Conservation (phyloP, 768 basidiomycete species). For the Dentipellis sp. region DNA sequence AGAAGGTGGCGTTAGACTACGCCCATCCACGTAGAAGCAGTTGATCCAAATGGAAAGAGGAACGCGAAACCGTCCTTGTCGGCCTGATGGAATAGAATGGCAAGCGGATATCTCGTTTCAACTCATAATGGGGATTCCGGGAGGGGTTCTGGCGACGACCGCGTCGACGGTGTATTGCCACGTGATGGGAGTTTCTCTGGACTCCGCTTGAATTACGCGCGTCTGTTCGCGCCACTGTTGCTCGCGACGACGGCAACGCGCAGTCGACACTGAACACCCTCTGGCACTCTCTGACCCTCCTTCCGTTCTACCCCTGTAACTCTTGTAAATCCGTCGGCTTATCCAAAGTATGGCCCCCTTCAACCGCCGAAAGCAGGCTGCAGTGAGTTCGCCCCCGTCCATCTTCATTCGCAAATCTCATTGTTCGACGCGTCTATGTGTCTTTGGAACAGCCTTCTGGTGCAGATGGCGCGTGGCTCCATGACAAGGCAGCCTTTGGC, state of each 20-base stretch:
- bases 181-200: not conserved
- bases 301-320: not conserved
- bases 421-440: not conserved
- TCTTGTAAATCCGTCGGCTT: not conserved
- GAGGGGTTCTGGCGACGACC: too few relatives aligned
- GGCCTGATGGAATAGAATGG: too few relatives aligned
- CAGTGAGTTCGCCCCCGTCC: not conserved
- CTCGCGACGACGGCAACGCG: not conserved
- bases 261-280: not conserved
- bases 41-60: too few relatives aligned
- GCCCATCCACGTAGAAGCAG: too few relatives aligned
- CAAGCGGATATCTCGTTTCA: too few relatives aligned
- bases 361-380: not conserved
- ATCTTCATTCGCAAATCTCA: not conserved
- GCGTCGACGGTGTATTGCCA: not conserved
- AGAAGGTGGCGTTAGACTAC: too few relatives aligned
- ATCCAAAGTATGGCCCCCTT: not conserved
- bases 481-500: not conserved
- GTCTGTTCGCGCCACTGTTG: not conserved
- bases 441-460: not conserved
- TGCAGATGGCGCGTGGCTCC: not conserved
- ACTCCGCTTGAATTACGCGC: not conserved
- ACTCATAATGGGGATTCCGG: too few relatives aligned
- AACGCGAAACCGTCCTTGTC: too few relatives aligned
- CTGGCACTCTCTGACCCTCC: not conserved